A percentile compares a stretch with the other conserved stretches of the same genome.
These are phyloP conservation scores for Mycena albidolilacea DNA, from an alignment of 768 basidiomycete species.

Conservation along the genomic window DNA sequence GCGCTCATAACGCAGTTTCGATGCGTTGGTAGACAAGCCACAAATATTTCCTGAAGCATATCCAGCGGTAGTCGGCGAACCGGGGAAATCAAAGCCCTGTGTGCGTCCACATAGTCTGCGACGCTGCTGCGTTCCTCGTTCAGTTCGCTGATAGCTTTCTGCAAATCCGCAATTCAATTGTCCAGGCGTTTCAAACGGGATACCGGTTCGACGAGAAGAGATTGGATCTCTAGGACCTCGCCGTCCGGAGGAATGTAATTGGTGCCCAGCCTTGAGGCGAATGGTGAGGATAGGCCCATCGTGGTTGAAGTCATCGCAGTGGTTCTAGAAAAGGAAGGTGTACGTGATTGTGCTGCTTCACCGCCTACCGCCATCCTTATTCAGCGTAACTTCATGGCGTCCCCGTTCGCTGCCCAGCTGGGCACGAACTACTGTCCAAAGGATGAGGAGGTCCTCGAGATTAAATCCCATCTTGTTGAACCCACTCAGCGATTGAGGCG, in stretches of 20 bases:
- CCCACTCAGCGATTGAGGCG: background rate
- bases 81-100: conserved; percentile 43
- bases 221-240: conserved; percentile 11
- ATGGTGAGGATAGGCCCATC: conserved; percentile 12
- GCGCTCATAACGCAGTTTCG: conserved; percentile 38
- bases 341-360: background rate
- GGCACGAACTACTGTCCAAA: conserved; percentile 23
- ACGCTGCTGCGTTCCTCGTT: conserved; percentile 7
- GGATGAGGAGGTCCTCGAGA: conserved; percentile 14
- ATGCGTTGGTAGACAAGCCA: conserved; percentile 42
- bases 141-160: conserved; percentile 10
- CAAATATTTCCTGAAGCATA: conserved; percentile 46
- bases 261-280: conserved; percentile 22
- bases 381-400: background rate
- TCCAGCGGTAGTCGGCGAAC: conserved; percentile 45
- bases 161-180: conserved; percentile 19
- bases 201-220: conserved; percentile 12
- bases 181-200: background rate
- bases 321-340: background rate
- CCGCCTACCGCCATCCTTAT: too few relatives aligned
- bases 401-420: conserved; percentile 5
- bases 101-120: conserved; percentile 33
- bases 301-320: background rate
- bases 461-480: conserved; percentile 1
- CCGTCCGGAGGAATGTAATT: conserved; percentile 23